Base-by-base conservation (phyloP, 768 basidiomycete genomes). In the Exidia glandulosa region DNA sequence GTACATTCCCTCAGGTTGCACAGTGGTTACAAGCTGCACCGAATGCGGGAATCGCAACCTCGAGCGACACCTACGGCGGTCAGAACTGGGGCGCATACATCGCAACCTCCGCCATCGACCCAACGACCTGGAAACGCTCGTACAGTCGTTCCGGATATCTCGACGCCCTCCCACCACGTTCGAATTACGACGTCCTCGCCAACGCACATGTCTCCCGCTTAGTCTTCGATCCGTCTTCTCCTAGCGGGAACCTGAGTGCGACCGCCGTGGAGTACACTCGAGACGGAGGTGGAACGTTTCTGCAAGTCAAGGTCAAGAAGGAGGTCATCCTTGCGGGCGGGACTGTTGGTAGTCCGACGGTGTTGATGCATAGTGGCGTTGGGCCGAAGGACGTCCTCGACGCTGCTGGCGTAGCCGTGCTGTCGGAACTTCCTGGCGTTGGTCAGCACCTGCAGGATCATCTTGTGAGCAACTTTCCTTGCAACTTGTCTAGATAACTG, bases 71-170 rank as follows among this genome's bases (percentile, higher is more conserved):
- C 1, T 76, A 79, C 66, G 74, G 76, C 47, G 82, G 82, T 29
- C 65, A 74, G 27, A 76, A 75, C 61, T 74, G 76, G 67, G 80
- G 83, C 61, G 71, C 74, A 4, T 81, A 80, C 66, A 75, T 86
- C 66, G 75, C 83, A 0, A 77, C 84, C 3, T 79, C 78, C 4
- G 74, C 77, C 6, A 82, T 88, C 67, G 86, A 86, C 70, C 80
- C 81, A 1, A 57, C 73, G 29, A 86, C 85, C 71, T 81, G 79
- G 74, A 84, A 83, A 13, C 78, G 85, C 48, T 83, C 81, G 1
- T 86, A 86, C 70, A 75, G 84, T 23, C 76, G 81, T 60, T 78
- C 83, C 1, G 79, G 76, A 2, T 86, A 86, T 73, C 81, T 85
- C 68, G 86, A 87, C 69, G 76, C 81, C 3, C 75, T 86, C 1